phyloP scores from a whole-genome alignment of 768 basidiomycete genomes.

The Scleroderma citrinum region DNA sequence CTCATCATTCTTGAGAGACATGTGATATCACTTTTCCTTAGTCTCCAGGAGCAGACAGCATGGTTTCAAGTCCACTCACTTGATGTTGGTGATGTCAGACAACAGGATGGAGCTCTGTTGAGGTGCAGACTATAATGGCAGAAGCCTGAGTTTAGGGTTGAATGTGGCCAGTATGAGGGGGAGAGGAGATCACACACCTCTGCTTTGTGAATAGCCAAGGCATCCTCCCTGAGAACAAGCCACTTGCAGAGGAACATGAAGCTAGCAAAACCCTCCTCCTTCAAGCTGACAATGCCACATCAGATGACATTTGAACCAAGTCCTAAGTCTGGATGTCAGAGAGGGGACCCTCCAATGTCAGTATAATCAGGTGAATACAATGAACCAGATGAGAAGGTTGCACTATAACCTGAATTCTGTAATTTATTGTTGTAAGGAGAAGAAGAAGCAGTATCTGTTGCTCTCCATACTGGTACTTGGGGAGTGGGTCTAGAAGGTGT shows the following conservation, averaged over 20 bases:
- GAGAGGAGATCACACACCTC: conserved; percentile 54
- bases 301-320: conserved; percentile 48
- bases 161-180: not conserved
- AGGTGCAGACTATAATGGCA: conserved; percentile 38
- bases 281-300: conserved; percentile 73
- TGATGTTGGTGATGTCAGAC: conserved; percentile 78
- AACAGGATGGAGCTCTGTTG: conserved; percentile 60
- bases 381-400: conserved; percentile 53
- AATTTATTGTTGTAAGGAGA: conserved; percentile 36
- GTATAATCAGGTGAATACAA: conserved; percentile 65
- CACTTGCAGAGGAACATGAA: conserved; percentile 92
- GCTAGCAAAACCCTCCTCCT: conserved; percentile 90
- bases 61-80: conserved; percentile 90
- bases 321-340: conserved; percentile 37
- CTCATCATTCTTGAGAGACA: conserved; percentile 88
- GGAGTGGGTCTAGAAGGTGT: conserved; percentile 79
- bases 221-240: conserved; percentile 77
- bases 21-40: conserved; percentile 73
- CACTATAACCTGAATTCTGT: conserved; percentile 50
- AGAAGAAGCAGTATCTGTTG: conserved; percentile 31
- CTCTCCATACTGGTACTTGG: conserved; percentile 52
- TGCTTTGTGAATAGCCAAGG: conserved; percentile 83
- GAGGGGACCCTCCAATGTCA: conserved; percentile 78
- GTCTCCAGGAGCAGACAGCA: conserved; percentile 88
- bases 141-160: not conserved